Evolutionary conservation across 352 stramenopile species (phyloP).

Genomic region (Globisporangium ultimum): DNA sequence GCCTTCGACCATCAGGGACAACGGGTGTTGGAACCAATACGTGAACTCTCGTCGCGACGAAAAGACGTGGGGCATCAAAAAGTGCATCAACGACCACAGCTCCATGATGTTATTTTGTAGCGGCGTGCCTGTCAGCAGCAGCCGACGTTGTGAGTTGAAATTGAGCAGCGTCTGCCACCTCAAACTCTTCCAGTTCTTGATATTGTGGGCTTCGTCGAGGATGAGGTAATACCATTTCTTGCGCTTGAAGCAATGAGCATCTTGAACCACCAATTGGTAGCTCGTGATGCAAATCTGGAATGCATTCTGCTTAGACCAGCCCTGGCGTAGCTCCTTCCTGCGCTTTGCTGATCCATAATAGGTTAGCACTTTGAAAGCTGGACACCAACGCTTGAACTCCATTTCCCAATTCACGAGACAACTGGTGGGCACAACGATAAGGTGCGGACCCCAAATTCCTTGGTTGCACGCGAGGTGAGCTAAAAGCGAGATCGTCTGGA

Average conservation of each 20-base stretch:
- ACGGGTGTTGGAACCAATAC: slow-evolving; percentile 98
- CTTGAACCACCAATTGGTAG: slow-evolving; percentile 98
- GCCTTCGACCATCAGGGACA: slow-evolving; percentile 83
- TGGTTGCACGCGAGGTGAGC: slow-evolving; percentile 90
- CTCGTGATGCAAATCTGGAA: slow-evolving; percentile 99
- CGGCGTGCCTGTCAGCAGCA: slow-evolving; percentile 96
- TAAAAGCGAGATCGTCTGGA: slow-evolving; percentile 99
- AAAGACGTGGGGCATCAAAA: slow-evolving; percentile 98
- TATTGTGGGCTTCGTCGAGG: slow-evolving; percentile 99
- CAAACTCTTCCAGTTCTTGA: slow-evolving; percentile 99
- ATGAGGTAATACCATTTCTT: slow-evolving; percentile 99
- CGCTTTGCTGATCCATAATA: slow-evolving; percentile 98
- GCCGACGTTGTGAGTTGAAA: slow-evolving; percentile 94
- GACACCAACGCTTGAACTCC: slow-evolving; percentile 98
- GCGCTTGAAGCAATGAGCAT: slow-evolving; percentile 96
- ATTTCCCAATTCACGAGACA: slow-evolving; percentile 99
- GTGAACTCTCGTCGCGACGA: slow-evolving; percentile 92
- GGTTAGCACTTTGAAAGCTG: slow-evolving; percentile 96
- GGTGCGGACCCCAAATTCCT: slow-evolving; percentile 97
- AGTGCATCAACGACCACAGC: slow-evolving; percentile 98
- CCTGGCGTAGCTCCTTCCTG: slow-evolving; percentile 86
- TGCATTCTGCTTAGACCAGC: slow-evolving; percentile 96
- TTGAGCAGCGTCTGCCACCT: slow-evolving; percentile 98
- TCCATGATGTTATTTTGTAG: slow-evolving; percentile 98
- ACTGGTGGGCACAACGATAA: slow-evolving; percentile 98